Evolutionary conservation across 768 basidiomycete genomes (phyloP), one percentile per base, ranked within the genome.

Genomic region (Dioszegia hungarica): DNA sequence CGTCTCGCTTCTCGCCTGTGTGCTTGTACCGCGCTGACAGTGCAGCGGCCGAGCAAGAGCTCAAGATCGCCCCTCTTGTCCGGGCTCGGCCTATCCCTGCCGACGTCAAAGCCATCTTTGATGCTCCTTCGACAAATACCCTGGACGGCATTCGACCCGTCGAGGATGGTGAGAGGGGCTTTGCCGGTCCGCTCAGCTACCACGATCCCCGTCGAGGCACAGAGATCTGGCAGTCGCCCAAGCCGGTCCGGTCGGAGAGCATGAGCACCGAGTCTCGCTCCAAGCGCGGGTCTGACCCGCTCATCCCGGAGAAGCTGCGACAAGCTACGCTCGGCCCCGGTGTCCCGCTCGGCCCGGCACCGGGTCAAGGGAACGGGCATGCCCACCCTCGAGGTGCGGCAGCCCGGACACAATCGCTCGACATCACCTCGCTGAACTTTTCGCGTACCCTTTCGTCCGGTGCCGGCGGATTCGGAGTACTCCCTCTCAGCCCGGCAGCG

Each of bases 71-170:
- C 2, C 24, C 11, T 24, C 20, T 1, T 3, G 38, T 38, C 5
- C 49, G 24, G 3, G 12, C 49, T 4, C 10, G 36, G 20, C 49
- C 36, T 58, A 89, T 90, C 10, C 89, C 85, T 64, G 92, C 91
- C 4, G 90, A 95, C 63, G 93, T 98, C 56, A 95, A 94, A 76
- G 91, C 93, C 0, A 73, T 98, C 66, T 95, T 98, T 79, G 88
- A 92, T 70, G 80, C 81, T 59, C 52, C 39, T 14, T 2, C 14
- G 8, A 14, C 31, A 6, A 33, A 33, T 14, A 14, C 40, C 9
- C 14, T 8, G 43, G 11, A 11, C 19, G 44, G 36, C 5, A 29
- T 24, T 41, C 24, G 2, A 43, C 19, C 20, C 17, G 15, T 39
- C 20, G 6, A 31, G 8, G n/a, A 28, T 44, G 58, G 51, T 5